Evolutionary conservation across 1,284 basidiomycete genomes (phyloP).

Genomic region (Sanguinoderma infundibulare): DNA sequence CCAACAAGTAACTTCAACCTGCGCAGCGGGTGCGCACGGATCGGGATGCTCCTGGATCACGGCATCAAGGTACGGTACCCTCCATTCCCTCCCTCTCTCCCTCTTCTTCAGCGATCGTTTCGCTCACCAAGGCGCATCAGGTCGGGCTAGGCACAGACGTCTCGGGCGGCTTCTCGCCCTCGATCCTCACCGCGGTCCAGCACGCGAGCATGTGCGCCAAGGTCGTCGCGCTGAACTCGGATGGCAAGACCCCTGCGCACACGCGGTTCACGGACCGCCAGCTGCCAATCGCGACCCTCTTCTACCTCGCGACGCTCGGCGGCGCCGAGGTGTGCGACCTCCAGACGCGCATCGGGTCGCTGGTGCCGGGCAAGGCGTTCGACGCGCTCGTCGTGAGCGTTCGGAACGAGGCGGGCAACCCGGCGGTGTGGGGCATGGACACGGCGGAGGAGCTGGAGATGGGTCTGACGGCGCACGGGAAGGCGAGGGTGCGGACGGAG

Average conservation of each 20-base stretch:
- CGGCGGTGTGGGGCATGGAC: constrained; percentile 61
- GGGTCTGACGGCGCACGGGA: constrained; percentile 18
- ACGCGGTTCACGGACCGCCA: constrained; percentile 61
- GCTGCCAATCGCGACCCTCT: constrained; percentile 76
- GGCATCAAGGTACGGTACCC: constrained; percentile 77
- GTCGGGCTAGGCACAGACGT: constrained; percentile 92
- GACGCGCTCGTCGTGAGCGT: constrained; percentile 82
- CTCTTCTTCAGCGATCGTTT: not conserved
- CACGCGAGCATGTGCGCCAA: constrained; percentile 87
- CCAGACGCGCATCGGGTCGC: constrained; percentile 75
- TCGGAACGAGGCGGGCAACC: constrained; percentile 56
- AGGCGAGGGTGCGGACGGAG: constrained; percentile 24
- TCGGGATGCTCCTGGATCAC: constrained; percentile 80
- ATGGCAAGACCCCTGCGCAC: constrained; percentile 12
- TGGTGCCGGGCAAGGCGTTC: constrained; percentile 85
- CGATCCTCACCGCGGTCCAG: constrained; percentile 84
- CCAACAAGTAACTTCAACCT: constrained; percentile 94
- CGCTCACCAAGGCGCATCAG: constrained; percentile 39
- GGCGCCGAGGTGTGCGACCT: constrained; percentile 88
- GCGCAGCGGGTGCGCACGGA: constrained; percentile 80
- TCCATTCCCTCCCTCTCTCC: not conserved
- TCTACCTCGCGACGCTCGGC: constrained; percentile 92
- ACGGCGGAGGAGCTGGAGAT: constrained; percentile 38
- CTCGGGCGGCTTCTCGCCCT: constrained; percentile 86
- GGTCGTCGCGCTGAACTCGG: constrained; percentile 54